Evolutionary conservation across 2,329 filamentous ascomycete genomes (phyloP), one percentile per base, ranked within the genome.

Genomic region (Bisporella sp.): DNA sequence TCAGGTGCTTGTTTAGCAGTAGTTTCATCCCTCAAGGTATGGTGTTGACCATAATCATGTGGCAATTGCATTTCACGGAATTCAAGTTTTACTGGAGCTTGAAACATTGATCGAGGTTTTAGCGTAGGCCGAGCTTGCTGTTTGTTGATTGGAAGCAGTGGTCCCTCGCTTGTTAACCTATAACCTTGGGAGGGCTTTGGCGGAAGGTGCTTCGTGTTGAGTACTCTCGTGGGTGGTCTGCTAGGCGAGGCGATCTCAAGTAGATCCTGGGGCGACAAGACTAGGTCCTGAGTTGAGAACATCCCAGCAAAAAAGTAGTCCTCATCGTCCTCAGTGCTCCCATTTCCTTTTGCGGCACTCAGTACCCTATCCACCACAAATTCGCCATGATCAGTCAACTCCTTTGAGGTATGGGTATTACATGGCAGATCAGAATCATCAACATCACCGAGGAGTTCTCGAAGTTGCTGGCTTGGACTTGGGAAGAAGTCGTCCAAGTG

Each of bases 401-500:
- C 58, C 42, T 46, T 52, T 5, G 58, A 44, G 32, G 60, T 56
- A 31, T 61, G 58, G 7, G 57, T 46, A 45, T 56, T 58, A 29
- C 56, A 55, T 28, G 58, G 32, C n/a, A 55, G 66, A 59, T 53
- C 56, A 21, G 21, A 21, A 21, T 21, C 21, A 32, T 61, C 54
- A 54, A 57, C 40, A 42, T 74, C 69, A 32, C 74, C 72, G 2
- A 68, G 61, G 3, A 82, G 63, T 59, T 82, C 78, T 13, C 72
- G 68, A 5, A 71, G 68, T 59, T 79, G 74, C 57, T 83, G 79
- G 0, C 76, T 79, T 0, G 75, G 70, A n/a, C 72, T 75, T 0
- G 77, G 77, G 42, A 80, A 76, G 53, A 80, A 72, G 48, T 79
- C 76, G 39, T 79, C 76, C 6, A 76, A 58, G 52, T 77, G 69